Evolutionary conservation across 1,284 basidiomycete species (phyloP), one percentile per base, ranked within the genome.

Genomic region (Rhodotorula sp.): DNA sequence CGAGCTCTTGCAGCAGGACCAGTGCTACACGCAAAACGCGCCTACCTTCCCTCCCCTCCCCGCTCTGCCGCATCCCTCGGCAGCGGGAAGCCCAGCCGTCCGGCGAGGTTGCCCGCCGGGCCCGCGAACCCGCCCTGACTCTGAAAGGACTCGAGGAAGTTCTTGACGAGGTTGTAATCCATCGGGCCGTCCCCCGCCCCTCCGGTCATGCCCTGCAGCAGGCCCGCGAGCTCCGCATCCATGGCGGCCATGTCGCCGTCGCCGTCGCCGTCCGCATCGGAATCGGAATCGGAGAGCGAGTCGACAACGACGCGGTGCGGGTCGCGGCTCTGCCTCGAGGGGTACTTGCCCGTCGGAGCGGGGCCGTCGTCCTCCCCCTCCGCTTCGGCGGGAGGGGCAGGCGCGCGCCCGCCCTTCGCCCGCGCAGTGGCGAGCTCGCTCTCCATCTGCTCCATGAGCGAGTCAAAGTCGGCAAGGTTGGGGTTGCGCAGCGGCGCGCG

Each of bases 381-480:
- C n/a, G 56, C 44, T 44, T 25, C 57, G 41, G 29, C 8, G 10
- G 50, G 27, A n/a, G 61, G 1, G 27, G 36, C 17, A 29, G 36
- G 10, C 9, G 39, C n/a, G 22, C 15, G 10, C 36, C n/a, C 32
- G 64, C 55, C 46, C 50, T 67, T 36, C 59, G 60, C 51, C 57
- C 46, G 17, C 10, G 64, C 54, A 25, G n/a, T n/a, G n/a, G n/a
- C n/a, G n/a, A 97, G 85, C 77, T 95, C 91, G 29, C 84, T 86
- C 77, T 98, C 95, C 90, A 97, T 92, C 3, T 92, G 92, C 78
- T 88, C 87, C 95, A 97, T 97, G 53, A 97, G 90, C 13, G 89
- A 87, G 79, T 98, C 95, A 76, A 97, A 97, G 0, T 91, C 92
- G 80, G 94, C 86, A n/a, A 97, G 84, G 62, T 89, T 87, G 9